Percentiles rank a stretch among this genome's conserved stretches.
phyloP scores from a whole-genome alignment of 2,329 filamentous ascomycete genomes.

The Fusarium longipes region DNA sequence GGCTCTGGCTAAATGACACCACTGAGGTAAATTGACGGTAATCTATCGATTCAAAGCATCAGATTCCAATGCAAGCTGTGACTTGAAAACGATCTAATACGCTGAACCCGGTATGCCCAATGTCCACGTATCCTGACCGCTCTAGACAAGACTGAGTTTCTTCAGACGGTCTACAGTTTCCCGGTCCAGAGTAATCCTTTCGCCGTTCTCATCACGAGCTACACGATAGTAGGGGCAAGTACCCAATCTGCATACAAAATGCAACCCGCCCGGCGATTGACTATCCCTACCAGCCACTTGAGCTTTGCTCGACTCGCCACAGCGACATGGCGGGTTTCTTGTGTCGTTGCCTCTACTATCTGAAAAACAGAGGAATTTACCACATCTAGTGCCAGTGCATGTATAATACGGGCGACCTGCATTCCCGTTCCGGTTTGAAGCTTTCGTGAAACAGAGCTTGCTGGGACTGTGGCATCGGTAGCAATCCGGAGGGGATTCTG shows the following conservation, averaged over 20 bases:
- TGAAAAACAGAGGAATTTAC: not conserved
- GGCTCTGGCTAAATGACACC: too few relatives aligned
- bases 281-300: not conserved
- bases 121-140: too few relatives aligned
- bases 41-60: too few relatives aligned
- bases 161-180: not conserved
- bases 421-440: not conserved
- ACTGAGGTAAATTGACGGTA: too few relatives aligned
- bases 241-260: constrained; percentile 1
- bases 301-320: not conserved
- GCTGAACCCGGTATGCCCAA: too few relatives aligned
- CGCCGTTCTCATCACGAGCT: not conserved
- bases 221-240: not conserved
- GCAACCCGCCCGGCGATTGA: not conserved
- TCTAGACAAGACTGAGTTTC: too few relatives aligned
- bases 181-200: not conserved
- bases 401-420: not conserved
- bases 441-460: not conserved
- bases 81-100: too few relatives aligned
- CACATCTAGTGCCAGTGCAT: not conserved
- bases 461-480: not conserved
- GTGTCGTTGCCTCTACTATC: not conserved
- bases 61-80: too few relatives aligned
- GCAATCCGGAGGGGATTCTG: not conserved
- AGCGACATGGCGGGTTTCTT: not conserved